Percentiles rank a stretch among this genome's conserved stretches.
Evolutionary conservation across 2,329 filamentous ascomycete genomes (phyloP).

Genomic region (Bertia moriformis): DNA sequence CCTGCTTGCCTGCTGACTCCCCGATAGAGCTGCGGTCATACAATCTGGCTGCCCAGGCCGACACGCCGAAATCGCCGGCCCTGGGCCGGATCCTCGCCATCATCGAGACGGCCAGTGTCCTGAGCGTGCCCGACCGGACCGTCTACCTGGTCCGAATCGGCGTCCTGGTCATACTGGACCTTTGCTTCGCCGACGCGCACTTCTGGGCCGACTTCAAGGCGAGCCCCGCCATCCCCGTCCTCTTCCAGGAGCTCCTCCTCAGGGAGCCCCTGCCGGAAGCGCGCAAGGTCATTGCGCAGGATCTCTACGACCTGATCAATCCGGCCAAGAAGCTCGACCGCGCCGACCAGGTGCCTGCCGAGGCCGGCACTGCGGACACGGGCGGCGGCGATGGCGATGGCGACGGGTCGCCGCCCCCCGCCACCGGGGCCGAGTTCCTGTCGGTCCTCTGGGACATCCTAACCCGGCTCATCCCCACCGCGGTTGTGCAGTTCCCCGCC

Average conservation of each 20-base stretch:
- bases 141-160: background rate
- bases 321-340: background rate
- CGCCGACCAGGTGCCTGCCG: background rate
- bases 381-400: too few species aligned
- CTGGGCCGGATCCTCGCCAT: background rate
- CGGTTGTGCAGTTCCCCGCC: slow-evolving; percentile 5
- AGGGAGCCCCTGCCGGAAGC: background rate
- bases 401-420: background rate
- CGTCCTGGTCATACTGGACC: background rate
- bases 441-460: background rate
- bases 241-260: background rate
- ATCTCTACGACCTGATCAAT: background rate
- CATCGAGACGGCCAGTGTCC: background rate
- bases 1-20: too few species aligned
- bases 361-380: too few species aligned
- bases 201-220: background rate
- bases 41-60: too few species aligned
- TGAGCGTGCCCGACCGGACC: too few species aligned
- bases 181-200: background rate
- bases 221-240: background rate
- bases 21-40: too few species aligned
- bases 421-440: background rate
- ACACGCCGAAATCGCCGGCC: too few species aligned
- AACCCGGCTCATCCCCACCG: slow-evolving; percentile 8
- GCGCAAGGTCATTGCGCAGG: background rate